Base-by-base conservation (phyloP, 176 grass and related monocot genomes). In the Oryza australiensis region DNA sequence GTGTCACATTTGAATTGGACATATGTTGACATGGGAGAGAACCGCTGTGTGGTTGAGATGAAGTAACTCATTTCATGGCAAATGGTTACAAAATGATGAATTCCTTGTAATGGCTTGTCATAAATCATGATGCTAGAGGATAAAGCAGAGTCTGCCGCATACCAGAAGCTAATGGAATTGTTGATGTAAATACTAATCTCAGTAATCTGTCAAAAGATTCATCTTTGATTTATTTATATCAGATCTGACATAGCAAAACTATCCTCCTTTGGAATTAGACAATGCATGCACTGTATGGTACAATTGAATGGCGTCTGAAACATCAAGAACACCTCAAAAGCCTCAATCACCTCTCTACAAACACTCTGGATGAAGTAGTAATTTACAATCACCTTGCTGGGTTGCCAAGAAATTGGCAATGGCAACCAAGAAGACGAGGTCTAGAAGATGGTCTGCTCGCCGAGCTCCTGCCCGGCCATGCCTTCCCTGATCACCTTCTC, bases 401-500 rank as follows among this genome's bases (percentile, higher is more conserved):
- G 40, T 42, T 62, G 18, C 66, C 32, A 1, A 0, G 29, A 74
- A 78, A 49, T 49, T 3, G 49, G 26, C 59, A 60, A 73, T 20
- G 3, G 49, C 16, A 53, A 6, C 1, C 68, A 5, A 8, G 33
- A 78, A 40, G 40, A 20, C 45, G 77, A 49, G 40, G 20, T 28
- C 84, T 90, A 98, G 84, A 95, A 90, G 72, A 98, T 98, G 12
- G 92, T 93, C 77, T 98, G 92, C 64, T 93, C 95, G 10, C 95
- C 95, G 37, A 98, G 84, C 82, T 98, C 92, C 80, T 98, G 95
- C 37, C 95, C 95, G 4, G 84, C 82, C 95, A 98, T 95, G 4
- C 95, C 95, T 71, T 98, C 82, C 74, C 76, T 33, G 67, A 95
- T 91, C 26, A 91, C 92, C 33, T 26, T 90, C 7, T 83, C 78